These are phyloP conservation scores for Madurella fahalii DNA, from an alignment of 2,329 filamentous ascomycete species.

Conservation along the genomic window DNA sequence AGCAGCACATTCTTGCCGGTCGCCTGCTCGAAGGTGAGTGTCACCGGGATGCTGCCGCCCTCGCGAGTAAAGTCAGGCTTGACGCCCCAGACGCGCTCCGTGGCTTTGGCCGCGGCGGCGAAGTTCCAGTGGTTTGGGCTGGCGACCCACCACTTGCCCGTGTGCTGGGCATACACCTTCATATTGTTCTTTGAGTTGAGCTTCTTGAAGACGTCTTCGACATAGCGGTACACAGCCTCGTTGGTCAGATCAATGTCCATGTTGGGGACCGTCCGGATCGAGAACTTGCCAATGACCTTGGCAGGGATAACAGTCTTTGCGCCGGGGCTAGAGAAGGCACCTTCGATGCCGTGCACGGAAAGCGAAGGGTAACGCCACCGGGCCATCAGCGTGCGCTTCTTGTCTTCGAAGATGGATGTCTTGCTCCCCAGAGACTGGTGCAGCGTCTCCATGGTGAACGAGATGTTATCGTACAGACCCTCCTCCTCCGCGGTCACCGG, in stretches of 20 bases:
- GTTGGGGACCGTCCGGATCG: constrained; percentile 92
- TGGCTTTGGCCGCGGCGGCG: constrained; percentile 88
- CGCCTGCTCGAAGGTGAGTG: constrained; percentile 93
- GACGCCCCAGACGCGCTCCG: constrained; percentile 89
- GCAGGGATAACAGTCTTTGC: constrained; percentile 98
- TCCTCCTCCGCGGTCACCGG: constrained; percentile 83
- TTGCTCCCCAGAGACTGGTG: constrained; percentile 86
- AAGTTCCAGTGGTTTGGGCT: constrained; percentile 99
- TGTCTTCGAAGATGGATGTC: constrained; percentile 82
- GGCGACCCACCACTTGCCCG: constrained; percentile 98
- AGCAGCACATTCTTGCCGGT: constrained; percentile 97
- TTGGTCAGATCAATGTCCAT: constrained; percentile 94
- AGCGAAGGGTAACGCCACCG: constrained; percentile 94
- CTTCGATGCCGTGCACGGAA: constrained; percentile 91
- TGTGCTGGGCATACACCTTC: constrained; percentile 77
- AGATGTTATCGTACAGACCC: constrained; percentile 80
- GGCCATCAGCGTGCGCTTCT: constrained; percentile 90
- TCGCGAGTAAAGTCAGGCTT: constrained; percentile 94
- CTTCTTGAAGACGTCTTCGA: constrained; percentile 80
- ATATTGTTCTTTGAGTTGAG: constrained; percentile 89
- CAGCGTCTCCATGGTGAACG: constrained; percentile 94
- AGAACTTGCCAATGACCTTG: constrained; percentile 98
- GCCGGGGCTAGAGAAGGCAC: constrained; percentile 86
- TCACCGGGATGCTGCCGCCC: constrained; percentile 95
- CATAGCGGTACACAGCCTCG: constrained; percentile 74